Evolutionary conservation across 2,329 filamentous ascomycete species (phyloP).

Genomic region (Mycosphaerelloides madeirae): DNA sequence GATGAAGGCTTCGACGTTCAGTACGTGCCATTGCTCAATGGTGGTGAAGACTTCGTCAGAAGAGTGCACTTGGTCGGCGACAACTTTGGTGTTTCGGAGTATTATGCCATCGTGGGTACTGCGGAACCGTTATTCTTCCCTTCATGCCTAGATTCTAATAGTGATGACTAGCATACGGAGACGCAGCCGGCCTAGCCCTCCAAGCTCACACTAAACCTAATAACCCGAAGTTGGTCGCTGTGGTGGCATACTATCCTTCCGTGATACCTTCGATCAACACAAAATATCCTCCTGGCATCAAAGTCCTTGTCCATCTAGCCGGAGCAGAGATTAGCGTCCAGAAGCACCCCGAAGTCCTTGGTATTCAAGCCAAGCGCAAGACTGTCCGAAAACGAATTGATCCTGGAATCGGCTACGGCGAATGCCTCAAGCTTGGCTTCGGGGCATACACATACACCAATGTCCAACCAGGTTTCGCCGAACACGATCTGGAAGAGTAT

Average conservation of each 20-base stretch:
- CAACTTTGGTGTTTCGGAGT: constrained; percentile 53
- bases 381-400: constrained; percentile 47
- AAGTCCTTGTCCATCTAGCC: constrained; percentile 56
- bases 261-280: constrained; percentile 50
- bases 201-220: constrained; percentile 54
- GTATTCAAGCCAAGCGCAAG: constrained; percentile 49
- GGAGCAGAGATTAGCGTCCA: constrained; percentile 46
- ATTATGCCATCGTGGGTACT: constrained; percentile 59
- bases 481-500: constrained; percentile 64
- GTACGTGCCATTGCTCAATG: constrained; percentile 52
- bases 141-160: constrained; percentile 2
- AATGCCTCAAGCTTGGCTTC: constrained; percentile 42
- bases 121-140: background rate
- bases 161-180: constrained; percentile 51
- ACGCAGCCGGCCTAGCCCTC: constrained; percentile 56
- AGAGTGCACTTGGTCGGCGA: constrained; percentile 50
- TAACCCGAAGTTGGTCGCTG: constrained; percentile 52
- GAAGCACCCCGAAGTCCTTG: constrained; percentile 47
- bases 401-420: constrained; percentile 48
- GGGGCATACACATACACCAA: constrained; percentile 53
- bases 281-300: constrained; percentile 40
- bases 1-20: constrained; percentile 57
- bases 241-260: constrained; percentile 61
- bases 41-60: constrained; percentile 45
- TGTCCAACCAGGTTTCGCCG: constrained; percentile 63